Evolutionary conservation across 371 early-diverging fungal species (phyloP).

Genomic region (Circinella minor): DNA sequence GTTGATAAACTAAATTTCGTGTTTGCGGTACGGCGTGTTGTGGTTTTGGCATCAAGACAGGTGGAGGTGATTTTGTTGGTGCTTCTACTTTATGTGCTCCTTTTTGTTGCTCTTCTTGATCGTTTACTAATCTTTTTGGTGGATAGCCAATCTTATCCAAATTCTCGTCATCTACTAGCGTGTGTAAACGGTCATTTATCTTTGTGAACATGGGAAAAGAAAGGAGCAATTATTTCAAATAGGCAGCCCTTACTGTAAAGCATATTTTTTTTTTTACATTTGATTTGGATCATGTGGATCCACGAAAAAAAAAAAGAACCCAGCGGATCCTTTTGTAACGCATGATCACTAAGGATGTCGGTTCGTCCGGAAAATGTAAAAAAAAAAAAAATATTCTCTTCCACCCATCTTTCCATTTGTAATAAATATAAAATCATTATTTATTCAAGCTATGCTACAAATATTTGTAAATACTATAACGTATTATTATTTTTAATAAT

Average conservation of each 20-base stretch:
- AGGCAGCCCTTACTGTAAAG: neutral
- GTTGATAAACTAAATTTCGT: conserved; percentile 19
- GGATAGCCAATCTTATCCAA: conserved; percentile 8
- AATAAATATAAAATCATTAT: no score
- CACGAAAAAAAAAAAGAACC: neutral
- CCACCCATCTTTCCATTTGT: neutral
- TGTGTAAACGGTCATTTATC: conserved; percentile 3
- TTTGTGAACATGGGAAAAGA: conserved; percentile 3
- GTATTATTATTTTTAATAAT: no score
- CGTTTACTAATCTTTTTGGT: neutral
- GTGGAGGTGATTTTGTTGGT: conserved; percentile 30
- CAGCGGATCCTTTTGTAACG: neutral
- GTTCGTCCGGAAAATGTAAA: conserved; percentile 4
- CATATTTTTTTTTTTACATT: conserved; percentile 5
- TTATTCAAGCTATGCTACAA: no score
- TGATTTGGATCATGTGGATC: conserved; percentile 3
- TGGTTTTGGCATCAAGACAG: conserved; percentile 30
- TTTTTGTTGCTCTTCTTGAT: neutral
- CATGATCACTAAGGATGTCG: neutral
- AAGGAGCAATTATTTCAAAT: neutral
- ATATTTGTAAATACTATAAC: no score
- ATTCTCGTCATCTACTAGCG: neutral
- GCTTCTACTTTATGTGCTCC: conserved; percentile 11
- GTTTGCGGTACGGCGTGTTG: conserved; percentile 24
- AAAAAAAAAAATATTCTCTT: no score